Evolutionary conservation across 176 grass and related monocot genomes (phyloP).

Genomic region (Thalia dealbata): DNA sequence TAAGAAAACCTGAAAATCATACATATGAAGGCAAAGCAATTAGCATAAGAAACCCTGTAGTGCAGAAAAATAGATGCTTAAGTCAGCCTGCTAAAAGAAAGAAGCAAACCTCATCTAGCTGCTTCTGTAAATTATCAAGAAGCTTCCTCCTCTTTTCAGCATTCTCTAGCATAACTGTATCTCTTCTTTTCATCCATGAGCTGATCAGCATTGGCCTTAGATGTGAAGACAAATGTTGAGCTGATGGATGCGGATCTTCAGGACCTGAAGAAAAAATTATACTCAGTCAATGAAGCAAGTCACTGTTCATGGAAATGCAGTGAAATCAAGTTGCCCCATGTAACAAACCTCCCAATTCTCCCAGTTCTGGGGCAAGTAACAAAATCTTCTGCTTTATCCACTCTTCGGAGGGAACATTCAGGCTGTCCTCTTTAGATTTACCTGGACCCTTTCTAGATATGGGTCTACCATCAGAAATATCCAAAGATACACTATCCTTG

Average conservation of each 20-base stretch:
- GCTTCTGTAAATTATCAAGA: constrained; percentile 84
- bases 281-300: constrained; percentile 12
- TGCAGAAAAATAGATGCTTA: background rate
- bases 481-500: constrained; percentile 55
- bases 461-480: constrained; percentile 31
- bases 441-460: constrained; percentile 51
- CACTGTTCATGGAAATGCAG: background rate
- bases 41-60: background rate
- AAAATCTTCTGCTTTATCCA: constrained; percentile 76
- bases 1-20: constrained; percentile 55
- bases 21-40: background rate
- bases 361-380: constrained; percentile 57
- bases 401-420: constrained; percentile 60
- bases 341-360: constrained; percentile 71
- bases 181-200: constrained; percentile 76
- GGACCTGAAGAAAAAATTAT: constrained; percentile 38
- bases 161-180: constrained; percentile 76
- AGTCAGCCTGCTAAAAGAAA: background rate
- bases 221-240: constrained; percentile 58
- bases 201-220: constrained; percentile 86
- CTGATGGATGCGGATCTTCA: constrained; percentile 40
- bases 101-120: constrained; percentile 71
- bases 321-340: constrained; percentile 25
- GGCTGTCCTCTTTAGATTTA: constrained; percentile 65
- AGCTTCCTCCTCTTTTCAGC: constrained; percentile 68